A percentile compares a stretch with the other conserved stretches of the same genome.
These are phyloP conservation scores for Ceriops decandra DNA, from an alignment of 345 rosid species.

Conservation along the genomic window DNA sequence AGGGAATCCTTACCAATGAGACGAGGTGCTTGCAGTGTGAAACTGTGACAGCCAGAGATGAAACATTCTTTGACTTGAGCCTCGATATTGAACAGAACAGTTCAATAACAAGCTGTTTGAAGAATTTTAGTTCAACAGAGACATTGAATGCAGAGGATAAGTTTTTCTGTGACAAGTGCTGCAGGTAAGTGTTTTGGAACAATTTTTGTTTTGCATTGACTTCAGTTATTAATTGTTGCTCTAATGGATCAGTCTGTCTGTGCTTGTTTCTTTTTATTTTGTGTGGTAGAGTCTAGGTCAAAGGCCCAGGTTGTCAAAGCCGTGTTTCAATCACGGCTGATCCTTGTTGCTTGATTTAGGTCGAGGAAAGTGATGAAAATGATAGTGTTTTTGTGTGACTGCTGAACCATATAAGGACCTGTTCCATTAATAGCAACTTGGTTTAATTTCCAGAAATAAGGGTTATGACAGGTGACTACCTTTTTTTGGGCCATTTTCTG, in stretches of 20 bases:
- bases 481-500: too few species aligned
- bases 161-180: constrained; percentile 99
- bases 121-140: constrained; percentile 98
- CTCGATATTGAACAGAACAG: constrained; percentile 99
- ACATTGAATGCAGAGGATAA: constrained; percentile 99
- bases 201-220: background rate
- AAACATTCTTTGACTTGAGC: constrained; percentile 93
- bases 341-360: too few species aligned
- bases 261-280: background rate
- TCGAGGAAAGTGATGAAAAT: too few species aligned
- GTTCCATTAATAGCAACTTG: too few species aligned
- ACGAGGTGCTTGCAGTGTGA: constrained; percentile 95
- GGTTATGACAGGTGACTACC: too few species aligned
- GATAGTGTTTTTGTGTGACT: too few species aligned
- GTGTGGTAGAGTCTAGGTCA: background rate
- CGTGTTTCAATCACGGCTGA: too few species aligned
- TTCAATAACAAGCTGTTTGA: constrained; percentile 98
- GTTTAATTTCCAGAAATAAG: too few species aligned
- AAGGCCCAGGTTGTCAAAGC: too few species aligned
- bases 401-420: too few species aligned
- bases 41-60: constrained; percentile 98
- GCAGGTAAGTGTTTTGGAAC: constrained; percentile 57
- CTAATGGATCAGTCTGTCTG: background rate
- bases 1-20: constrained; percentile 99
- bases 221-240: background rate